Evolutionary conservation across 345 rosid species (phyloP).

Genomic region (Eucalyptus marginata): DNA sequence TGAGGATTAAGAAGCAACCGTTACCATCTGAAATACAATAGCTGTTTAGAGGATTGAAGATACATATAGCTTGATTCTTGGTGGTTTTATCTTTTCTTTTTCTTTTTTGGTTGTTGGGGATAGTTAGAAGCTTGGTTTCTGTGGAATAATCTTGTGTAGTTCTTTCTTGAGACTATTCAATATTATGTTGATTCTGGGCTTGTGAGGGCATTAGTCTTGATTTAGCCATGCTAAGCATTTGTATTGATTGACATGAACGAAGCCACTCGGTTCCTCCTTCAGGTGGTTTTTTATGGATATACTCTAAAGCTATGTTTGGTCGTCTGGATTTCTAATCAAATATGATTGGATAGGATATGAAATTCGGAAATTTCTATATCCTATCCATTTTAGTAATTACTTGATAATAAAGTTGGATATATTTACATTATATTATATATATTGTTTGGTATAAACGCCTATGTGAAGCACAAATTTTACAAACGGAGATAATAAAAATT

Average conservation of each 20-base stretch:
- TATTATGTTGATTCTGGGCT: not conserved
- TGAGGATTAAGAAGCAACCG: not conserved
- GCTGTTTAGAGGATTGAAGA: not conserved
- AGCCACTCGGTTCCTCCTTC: not conserved
- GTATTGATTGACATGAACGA: not conserved
- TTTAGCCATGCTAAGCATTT: not conserved
- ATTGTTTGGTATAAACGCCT: rapidly evolving
- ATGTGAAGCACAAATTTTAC: too few species aligned
- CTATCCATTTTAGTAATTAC: rapidly evolving
- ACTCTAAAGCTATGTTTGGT: rapidly evolving
- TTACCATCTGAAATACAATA: not conserved
- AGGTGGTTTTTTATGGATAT: not conserved
- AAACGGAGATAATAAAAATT: too few species aligned
- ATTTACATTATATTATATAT: too few species aligned
- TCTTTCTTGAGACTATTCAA: not conserved
- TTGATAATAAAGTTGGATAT: too few species aligned
- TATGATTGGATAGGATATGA: rapidly evolving
- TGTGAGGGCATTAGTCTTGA: not conserved
- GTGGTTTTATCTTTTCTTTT: not conserved
- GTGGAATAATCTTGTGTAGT: not conserved
- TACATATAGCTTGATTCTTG: not conserved
- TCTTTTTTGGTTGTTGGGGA: not conserved
- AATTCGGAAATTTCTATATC: too few species aligned
- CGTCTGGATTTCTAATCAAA: rapidly evolving
- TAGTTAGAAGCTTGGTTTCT: not conserved